Conservation (phyloP, 2,329 filamentous ascomycete species). For the Dactylellina leptospora region DNA sequence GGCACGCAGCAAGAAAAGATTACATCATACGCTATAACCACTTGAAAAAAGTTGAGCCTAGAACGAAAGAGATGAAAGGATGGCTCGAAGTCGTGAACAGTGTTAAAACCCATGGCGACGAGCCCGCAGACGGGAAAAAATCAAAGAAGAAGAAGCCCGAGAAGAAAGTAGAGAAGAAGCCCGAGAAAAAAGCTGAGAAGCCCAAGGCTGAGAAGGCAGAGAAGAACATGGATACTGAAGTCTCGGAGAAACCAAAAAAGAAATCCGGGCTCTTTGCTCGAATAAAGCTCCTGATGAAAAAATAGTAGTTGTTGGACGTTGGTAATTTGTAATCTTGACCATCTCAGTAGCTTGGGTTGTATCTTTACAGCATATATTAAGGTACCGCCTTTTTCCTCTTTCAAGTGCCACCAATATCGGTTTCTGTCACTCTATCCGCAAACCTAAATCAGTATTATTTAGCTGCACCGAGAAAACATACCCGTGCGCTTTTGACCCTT, state of each 20-base stretch:
- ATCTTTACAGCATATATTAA: too few species aligned
- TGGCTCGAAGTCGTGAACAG: slow-evolving; percentile 2
- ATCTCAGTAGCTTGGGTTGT: background rate
- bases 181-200: slow-evolving; percentile 2
- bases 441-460: too few species aligned
- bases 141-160: slow-evolving; percentile 1
- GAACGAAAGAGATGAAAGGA: background rate
- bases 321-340: background rate
- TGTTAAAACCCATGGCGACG: slow-evolving; percentile 2
- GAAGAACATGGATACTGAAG: background rate
- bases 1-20: slow-evolving; percentile 13
- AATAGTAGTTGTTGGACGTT: background rate
- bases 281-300: slow-evolving; percentile 2
- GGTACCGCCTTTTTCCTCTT: too few species aligned
- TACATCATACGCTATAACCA: slow-evolving; percentile 14
- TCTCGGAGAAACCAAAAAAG: background rate
- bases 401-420: too few species aligned
- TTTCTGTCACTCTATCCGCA: too few species aligned
- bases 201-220: background rate
- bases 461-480: too few species aligned
- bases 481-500: too few species aligned
- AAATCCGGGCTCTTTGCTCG: background rate
- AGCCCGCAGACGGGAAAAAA: background rate
- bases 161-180: slow-evolving; percentile 7
- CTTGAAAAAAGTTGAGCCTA: background rate